Evolutionary conservation across 768 basidiomycete species (phyloP).

Genomic region (Lanmaoa rubissima): DNA sequence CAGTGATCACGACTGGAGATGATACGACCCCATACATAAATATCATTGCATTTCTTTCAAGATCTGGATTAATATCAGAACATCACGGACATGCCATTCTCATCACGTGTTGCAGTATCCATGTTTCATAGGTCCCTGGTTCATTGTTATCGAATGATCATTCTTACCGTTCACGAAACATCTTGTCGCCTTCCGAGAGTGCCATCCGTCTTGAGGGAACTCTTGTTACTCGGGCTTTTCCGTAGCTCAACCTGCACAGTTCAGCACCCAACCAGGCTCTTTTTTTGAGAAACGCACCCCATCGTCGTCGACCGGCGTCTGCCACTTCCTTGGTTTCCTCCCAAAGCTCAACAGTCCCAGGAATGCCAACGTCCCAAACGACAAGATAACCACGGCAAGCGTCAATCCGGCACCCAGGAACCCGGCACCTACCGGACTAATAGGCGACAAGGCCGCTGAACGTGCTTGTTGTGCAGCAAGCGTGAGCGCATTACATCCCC

Average conservation of each 20-base stretch:
- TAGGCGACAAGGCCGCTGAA: conserved; percentile 35
- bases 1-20: conserved; percentile 35
- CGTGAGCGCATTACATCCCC: conserved; percentile 54
- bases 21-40: conserved; percentile 11
- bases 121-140: conserved; percentile 13
- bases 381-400: conserved; percentile 39
- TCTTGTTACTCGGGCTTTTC: conserved; percentile 12
- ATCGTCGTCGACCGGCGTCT: conserved; percentile 2
- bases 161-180: conserved; percentile 1
- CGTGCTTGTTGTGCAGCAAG: conserved; percentile 27
- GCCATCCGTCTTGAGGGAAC: not conserved
- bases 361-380: conserved; percentile 40
- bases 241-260: conserved; percentile 23
- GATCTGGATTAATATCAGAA: conserved; percentile 19
- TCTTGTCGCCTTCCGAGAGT: not conserved
- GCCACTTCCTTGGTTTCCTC: conserved; percentile 11
- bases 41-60: conserved; percentile 20
- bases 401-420: conserved; percentile 63
- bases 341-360: conserved; percentile 37
- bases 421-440: conserved; percentile 61
- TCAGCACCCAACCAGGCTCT: conserved; percentile 1
- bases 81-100: conserved; percentile 16
- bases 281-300: conserved; percentile 15
- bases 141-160: conserved; percentile 1
- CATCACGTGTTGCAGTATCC: conserved; percentile 15